Conservation (phyloP, 169 alveolate species). For the Besnoitia besnoiti region DNA sequence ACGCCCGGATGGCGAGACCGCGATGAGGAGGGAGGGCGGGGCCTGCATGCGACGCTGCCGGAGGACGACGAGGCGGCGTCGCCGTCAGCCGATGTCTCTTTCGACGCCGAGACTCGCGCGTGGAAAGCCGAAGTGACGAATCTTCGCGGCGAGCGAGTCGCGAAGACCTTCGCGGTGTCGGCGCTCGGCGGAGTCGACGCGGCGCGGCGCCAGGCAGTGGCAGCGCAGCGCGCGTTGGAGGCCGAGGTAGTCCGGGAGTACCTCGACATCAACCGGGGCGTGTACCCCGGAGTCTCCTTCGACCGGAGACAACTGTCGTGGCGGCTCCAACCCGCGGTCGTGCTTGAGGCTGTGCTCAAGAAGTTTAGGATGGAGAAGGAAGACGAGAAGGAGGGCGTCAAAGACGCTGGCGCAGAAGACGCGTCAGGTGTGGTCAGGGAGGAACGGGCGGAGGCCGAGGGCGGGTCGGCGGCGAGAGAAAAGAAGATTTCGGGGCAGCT, state of each 20-base stretch:
- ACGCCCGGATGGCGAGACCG: not conserved
- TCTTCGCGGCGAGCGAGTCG: not conserved
- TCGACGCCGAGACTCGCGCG: not conserved
- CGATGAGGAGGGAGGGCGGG: not conserved
- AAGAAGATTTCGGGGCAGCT: not conserved
- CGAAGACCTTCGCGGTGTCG: not conserved
- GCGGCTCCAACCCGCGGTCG: constrained; percentile 1
- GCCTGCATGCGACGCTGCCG: not conserved
- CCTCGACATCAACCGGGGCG: not conserved
- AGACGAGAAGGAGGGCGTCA: not conserved
- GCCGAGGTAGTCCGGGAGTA: not conserved
- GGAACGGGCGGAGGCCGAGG: not conserved
- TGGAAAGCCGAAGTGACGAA: not conserved
- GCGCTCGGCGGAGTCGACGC: not conserved
- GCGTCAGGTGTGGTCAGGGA: not conserved
- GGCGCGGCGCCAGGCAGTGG: not conserved
- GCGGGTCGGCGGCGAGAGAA: not conserved
- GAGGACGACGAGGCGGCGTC: not conserved
- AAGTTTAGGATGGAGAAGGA: not conserved
- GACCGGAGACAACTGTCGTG: not conserved
- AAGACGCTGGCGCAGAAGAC: not conserved
- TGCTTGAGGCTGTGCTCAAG: not conserved
- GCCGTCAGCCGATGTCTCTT: not conserved
- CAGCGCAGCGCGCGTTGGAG: not conserved
- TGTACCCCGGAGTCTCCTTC: not conserved